Evolutionary conservation across 2,329 filamentous ascomycete species (phyloP), one percentile per base, ranked within the genome.

Genomic region (Pestalotiopsis fici): DNA sequence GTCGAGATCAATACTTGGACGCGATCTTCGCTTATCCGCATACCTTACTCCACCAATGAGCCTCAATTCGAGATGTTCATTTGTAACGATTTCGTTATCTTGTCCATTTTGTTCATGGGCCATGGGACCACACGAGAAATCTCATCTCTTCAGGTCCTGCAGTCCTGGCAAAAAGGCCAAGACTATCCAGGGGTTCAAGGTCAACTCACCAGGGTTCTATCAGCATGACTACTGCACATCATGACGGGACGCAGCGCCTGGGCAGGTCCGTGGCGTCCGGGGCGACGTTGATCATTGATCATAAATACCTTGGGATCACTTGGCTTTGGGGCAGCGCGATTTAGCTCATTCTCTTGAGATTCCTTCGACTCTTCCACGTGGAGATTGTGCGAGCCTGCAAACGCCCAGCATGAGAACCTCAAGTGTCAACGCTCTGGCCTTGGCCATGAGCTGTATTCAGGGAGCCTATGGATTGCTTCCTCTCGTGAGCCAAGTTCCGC

Each of bases 381-480:
- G 27, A 23, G 13, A 27, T 15, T 31, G 31, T 15, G 11, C 18
- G 57, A 37, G 28, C n/a, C 57, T 57, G 15, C 28, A 13, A 37
- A 21, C 27, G 27, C 6, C 57, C 57, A 60, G 4, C 15, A 60
- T 73, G 70, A 69, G 65, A 65, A 37, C 43, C 50, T 67, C 67
- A 39, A 56, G 64, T n/a, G 15, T 71, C 50, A 59, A 61, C 61
- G 25, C 64, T 37, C 54, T 69, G 35, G 59, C 66, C 47, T 61
- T 65, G 43, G 66, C 37, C 55, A 39, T 67, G 39, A 25, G 67
- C 23, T 70, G 50, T 37, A 39, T 70, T 15, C 65, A 65, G 21
- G 65, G 65, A 13, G 69, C 65, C 28, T 54, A 71, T 23, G 66
- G 66, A 31, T 57, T 74, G 47, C 69, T 69, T 21, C 70, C 70